Base-by-base conservation (phyloP, 306 rosid genomes). In the Prunus mongolica region DNA sequence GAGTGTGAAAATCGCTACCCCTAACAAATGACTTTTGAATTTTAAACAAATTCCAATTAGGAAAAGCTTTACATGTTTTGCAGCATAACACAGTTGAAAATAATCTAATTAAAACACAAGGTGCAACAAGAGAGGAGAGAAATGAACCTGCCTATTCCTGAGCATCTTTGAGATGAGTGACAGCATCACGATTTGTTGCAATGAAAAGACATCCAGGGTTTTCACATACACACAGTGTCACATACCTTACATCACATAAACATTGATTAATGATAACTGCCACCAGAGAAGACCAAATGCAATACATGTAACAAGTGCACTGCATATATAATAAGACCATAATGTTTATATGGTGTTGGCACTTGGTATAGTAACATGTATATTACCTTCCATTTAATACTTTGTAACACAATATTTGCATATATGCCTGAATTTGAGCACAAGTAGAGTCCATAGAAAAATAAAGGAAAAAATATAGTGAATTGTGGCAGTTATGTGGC, bases 121-220 rank as follows among this genome's bases (percentile, higher is more conserved):
- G 61, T 69, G 69, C 32, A 32, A 65, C 8, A 69, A 69, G 61
- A 66, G 24, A 57, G 67, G 69, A 67, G 44, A 73, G 79, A 83
- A 79, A 79, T 65, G 56, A 79, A 95, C 99, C 97, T 79, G 99
- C 99, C 99, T 97, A 95, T 90, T 95, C 99, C 82, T 95, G 99
- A 79, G 97, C 97, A 82, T 95, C 99, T 38, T 97, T 95, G 73
- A 95, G 96, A 89, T 89, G 99, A 78, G 97, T 95, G 73, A 95
- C 99, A 74, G 97, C 99, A 84, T 95, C 99, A 57, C 91, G 85
- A 80, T 95, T 95, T 44, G 99, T 95, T 71, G 99, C 97, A 79
- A 95, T 87, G 91, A 92, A 92, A 73, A 95, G 93, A 78, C 99
- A 88, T 65, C 97, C 98, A n/a, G 99, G 97, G 85, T 95, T 95